Conservation (phyloP, 2,329 filamentous ascomycete species). For the Colletotrichum gigasporum region DNA sequence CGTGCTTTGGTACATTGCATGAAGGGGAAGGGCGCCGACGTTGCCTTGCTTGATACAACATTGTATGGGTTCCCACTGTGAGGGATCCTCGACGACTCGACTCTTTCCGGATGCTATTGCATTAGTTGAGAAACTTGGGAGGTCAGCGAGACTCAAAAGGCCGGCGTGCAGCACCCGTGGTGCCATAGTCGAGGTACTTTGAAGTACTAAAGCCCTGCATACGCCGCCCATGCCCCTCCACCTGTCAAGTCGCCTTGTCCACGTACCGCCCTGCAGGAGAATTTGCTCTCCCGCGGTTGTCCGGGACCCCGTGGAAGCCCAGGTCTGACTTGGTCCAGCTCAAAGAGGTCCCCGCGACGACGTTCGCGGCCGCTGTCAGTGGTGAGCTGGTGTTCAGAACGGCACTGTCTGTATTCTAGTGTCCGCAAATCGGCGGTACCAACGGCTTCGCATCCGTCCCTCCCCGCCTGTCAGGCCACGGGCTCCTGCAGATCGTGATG, state of each 20-base stretch:
- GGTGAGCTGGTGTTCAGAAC: not conserved
- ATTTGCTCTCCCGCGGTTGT: not conserved
- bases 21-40: constrained; percentile 1
- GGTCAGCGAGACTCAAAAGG: constrained; percentile 19
- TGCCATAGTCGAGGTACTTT: constrained; percentile 18
- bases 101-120: constrained; percentile 23
- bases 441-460: constrained; percentile 20
- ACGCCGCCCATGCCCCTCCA: not conserved
- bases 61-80: not conserved
- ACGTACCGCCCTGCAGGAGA: not conserved
- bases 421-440: not conserved
- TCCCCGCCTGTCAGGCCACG: constrained; percentile 25
- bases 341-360: not conserved
- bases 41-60: constrained; percentile 1
- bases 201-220: constrained; percentile 16
- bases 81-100: constrained; percentile 12
- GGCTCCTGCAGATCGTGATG: constrained; percentile 23
- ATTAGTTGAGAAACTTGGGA: constrained; percentile 22
- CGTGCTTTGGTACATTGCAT: constrained; percentile 11
- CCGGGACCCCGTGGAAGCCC: not conserved
- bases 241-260: not conserved
- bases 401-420: not conserved
- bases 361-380: not conserved
- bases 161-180: constrained; percentile 16
- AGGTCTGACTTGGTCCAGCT: not conserved